These are phyloP conservation scores for Voacanga thouarsii DNA, from an alignment of 257 asterid genomes.

Conservation along the genomic window DNA sequence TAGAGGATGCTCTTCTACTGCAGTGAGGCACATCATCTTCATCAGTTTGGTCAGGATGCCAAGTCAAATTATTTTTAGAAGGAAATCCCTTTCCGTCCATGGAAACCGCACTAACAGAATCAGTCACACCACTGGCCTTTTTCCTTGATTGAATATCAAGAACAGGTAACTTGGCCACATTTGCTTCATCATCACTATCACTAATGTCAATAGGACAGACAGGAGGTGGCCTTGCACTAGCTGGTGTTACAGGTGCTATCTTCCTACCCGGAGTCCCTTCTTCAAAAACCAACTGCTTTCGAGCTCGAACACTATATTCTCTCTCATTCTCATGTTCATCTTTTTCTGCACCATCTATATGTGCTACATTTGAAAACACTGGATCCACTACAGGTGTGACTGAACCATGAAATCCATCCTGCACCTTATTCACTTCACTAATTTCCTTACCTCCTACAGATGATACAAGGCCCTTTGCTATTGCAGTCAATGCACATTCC, in stretches of 20 bases:
- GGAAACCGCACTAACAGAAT: constrained; percentile 21
- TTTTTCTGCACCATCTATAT: constrained; percentile 23
- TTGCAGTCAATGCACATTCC: neutral
- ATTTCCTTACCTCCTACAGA: neutral
- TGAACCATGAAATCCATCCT: constrained; percentile 5
- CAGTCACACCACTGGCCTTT: constrained; percentile 11
- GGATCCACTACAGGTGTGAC: constrained; percentile 26
- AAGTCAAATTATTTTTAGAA: constrained; percentile 8
- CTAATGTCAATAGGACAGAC: constrained; percentile 30
- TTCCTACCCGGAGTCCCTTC: constrained; percentile 27
- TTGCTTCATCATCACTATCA: constrained; percentile 47
- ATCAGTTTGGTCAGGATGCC: constrained; percentile 18
- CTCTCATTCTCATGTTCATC: constrained; percentile 16
- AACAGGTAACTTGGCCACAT: neutral
- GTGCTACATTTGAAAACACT: constrained; percentile 11
- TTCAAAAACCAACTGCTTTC: constrained; percentile 34
- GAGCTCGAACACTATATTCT: constrained; percentile 21
- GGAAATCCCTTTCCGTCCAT: constrained; percentile 17
- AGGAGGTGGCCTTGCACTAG: constrained; percentile 22
- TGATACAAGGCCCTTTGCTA: neutral
- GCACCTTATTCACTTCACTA: neutral
- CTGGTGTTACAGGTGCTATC: constrained; percentile 44
- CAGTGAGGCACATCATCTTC: constrained; percentile 26
- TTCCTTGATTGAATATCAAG: constrained; percentile 15
- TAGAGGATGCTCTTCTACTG: constrained; percentile 6